These are phyloP conservation scores for Fusarium longipes DNA, from an alignment of 2,329 filamentous ascomycete species.

Conservation along the genomic window DNA sequence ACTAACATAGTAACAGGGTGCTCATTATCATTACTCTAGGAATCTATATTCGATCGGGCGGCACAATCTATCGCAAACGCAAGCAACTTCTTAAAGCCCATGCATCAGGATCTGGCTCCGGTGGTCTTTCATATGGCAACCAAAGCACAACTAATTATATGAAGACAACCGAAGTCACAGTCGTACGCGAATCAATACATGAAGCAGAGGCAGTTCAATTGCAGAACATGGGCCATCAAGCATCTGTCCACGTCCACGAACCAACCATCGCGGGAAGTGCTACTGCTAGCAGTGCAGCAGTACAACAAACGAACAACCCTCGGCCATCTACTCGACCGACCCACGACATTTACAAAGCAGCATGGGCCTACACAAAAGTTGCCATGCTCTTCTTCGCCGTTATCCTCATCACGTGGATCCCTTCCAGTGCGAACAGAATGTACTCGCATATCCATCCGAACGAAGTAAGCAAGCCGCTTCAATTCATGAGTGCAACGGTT, in stretches of 20 bases:
- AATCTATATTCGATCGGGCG: neutral
- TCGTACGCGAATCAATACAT: neutral
- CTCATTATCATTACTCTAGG: conserved; percentile 1
- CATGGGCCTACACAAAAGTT: conserved; percentile 11
- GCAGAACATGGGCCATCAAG: conserved; percentile 2
- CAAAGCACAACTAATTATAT: neutral
- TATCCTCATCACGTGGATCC: neutral
- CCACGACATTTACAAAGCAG: conserved; percentile 10
- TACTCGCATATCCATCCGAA: neutral
- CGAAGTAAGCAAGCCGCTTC: neutral
- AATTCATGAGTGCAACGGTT: conserved; percentile 1
- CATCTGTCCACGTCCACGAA: neutral
- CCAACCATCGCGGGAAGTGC: neutral
- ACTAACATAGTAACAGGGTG: neutral
- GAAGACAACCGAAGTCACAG: conserved; percentile 7
- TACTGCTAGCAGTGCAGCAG: neutral
- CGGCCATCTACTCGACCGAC: neutral
- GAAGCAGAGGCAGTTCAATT: neutral
- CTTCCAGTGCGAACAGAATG: conserved; percentile 1
- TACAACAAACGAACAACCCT: neutral
- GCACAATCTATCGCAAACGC: conserved; percentile 13
- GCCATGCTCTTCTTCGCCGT: neutral
- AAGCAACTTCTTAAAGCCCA: conserved; percentile 2
- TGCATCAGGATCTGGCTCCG: neutral
- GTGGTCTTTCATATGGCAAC: neutral